Evolutionary conservation across 2,329 filamentous ascomycete genomes (phyloP).

Genomic region (Fusarium sp.): DNA sequence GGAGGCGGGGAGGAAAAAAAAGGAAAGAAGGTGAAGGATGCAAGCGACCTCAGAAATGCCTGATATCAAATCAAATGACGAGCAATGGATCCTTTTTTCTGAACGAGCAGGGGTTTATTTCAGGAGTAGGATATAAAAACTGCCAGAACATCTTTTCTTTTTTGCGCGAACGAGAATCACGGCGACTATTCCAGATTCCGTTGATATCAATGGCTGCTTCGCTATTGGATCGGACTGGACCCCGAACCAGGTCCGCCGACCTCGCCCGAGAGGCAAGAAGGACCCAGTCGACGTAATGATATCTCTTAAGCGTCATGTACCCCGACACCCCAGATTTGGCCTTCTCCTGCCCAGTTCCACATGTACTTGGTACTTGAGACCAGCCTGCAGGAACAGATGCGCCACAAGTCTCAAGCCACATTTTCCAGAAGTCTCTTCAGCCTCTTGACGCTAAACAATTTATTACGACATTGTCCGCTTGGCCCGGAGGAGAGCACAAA

Average conservation of each 20-base stretch:
- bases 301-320: background rate
- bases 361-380: background rate
- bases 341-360: background rate
- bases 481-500: background rate
- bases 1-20: background rate
- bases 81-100: conserved; percentile 8
- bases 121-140: background rate
- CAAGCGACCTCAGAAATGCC: background rate
- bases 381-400: background rate
- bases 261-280: conserved; percentile 16
- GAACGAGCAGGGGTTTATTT: conserved; percentile 2
- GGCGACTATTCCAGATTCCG: conserved; percentile 4
- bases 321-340: background rate
- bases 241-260: conserved; percentile 35
- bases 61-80: background rate
- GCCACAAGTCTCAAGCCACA: background rate
- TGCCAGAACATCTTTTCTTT: background rate
- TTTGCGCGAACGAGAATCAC: background rate
- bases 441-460: background rate
- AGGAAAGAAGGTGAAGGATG: background rate
- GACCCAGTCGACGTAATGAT: background rate
- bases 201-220: conserved; percentile 4
- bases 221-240: conserved; percentile 34
- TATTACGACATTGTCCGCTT: background rate
- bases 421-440: background rate